Conservation (phyloP, 352 stramenopile genomes). For the Phytophthora colocasiae region DNA sequence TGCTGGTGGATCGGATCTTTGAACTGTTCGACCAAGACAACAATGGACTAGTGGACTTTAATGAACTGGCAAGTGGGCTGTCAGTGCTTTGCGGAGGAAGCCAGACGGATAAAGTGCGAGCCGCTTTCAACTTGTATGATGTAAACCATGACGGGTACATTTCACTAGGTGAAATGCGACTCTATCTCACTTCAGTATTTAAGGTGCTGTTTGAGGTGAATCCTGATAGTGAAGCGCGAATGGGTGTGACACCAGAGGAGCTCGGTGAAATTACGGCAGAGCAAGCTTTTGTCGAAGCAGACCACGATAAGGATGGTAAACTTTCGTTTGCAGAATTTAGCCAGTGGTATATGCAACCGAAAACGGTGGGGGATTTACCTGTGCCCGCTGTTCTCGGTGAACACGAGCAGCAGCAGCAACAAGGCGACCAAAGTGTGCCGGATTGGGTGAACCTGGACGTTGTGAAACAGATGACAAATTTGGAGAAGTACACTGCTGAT, state of each 20-base stretch:
- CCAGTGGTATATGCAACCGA: conserved; percentile 76
- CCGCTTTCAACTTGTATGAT: conserved; percentile 89
- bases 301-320: conserved; percentile 77
- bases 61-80: conserved; percentile 80
- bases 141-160: conserved; percentile 90
- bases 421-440: conserved; percentile 32
- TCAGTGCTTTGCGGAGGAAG: conserved; percentile 80
- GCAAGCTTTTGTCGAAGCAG: conserved; percentile 83
- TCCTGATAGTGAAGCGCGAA: conserved; percentile 57
- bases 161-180: conserved; percentile 82
- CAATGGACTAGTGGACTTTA: conserved; percentile 84
- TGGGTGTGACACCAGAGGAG: conserved; percentile 77
- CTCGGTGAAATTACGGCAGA: conserved; percentile 79
- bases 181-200: conserved; percentile 88
- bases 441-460: conserved; percentile 79
- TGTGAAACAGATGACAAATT: conserved; percentile 86
- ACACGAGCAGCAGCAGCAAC: conserved; percentile 20
- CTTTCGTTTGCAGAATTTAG: conserved; percentile 89
- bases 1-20: conserved; percentile 84
- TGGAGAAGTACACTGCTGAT: conserved; percentile 81
- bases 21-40: conserved; percentile 82
- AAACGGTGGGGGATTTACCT: conserved; percentile 28
- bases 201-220: conserved; percentile 90
- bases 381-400: conserved; percentile 29
- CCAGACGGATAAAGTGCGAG: conserved; percentile 76